Evolutionary conservation across 305 asterid species (phyloP).

Genomic region (Fraxinus xanthoxyloides): DNA sequence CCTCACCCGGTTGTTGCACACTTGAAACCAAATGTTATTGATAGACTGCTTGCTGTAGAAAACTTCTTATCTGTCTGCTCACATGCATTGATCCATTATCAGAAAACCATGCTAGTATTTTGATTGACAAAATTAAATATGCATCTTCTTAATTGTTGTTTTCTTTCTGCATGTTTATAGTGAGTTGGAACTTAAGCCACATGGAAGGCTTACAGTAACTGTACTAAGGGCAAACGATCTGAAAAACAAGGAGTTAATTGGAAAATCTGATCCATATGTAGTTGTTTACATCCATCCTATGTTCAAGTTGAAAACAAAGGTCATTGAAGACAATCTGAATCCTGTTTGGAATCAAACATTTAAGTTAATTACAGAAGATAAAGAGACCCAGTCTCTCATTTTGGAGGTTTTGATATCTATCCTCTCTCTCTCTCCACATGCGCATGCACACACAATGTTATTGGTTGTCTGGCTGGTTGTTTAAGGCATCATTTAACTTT

Average conservation of each 20-base stretch:
- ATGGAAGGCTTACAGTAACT: constrained; percentile 67
- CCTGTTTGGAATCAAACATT: constrained; percentile 83
- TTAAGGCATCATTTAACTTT: too few species aligned
- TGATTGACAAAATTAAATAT: not conserved
- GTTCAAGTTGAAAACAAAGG: constrained; percentile 85
- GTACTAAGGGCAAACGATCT: constrained; percentile 64
- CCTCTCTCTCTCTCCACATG: too few species aligned
- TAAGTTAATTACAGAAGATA: constrained; percentile 80
- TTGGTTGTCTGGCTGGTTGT: too few species aligned
- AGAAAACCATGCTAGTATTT: not conserved
- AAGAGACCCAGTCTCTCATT: constrained; percentile 80
- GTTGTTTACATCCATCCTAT: constrained; percentile 73
- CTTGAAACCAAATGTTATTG: not conserved
- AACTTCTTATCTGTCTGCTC: not conserved
- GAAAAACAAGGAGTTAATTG: constrained; percentile 88
- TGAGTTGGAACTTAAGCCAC: constrained; percentile 96
- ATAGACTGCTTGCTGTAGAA: not conserved
- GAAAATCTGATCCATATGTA: constrained; percentile 93
- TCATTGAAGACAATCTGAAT: constrained; percentile 83
- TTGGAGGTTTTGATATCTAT: constrained; percentile 60
- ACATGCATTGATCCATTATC: not conserved
- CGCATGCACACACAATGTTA: too few species aligned
- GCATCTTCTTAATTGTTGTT: not conserved
- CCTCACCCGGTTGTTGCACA: too few species aligned
- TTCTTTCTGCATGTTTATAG: constrained; percentile 38